Percentiles rank a stretch among this genome's conserved stretches.
Conservation (phyloP, 805 yeast species). For the Yarrowia sp. region DNA sequence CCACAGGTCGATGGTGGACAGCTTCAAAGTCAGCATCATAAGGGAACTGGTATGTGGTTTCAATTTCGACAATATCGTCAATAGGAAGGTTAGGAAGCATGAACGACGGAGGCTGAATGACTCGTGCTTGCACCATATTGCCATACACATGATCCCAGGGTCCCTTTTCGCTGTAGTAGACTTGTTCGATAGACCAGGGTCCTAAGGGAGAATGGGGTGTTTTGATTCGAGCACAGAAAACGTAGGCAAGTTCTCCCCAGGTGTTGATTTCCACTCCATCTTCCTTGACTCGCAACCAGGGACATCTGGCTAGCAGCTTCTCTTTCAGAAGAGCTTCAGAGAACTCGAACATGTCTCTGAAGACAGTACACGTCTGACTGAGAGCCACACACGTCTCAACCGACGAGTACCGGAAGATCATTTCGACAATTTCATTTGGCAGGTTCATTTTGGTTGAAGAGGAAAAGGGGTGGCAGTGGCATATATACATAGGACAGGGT, state of each 20-base stretch:
- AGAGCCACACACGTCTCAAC: slow-evolving; percentile 5
- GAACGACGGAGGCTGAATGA: background rate
- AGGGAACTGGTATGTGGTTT: slow-evolving; percentile 12
- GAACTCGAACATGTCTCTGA: slow-evolving; percentile 7
- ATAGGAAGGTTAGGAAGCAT: background rate
- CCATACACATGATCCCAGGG: slow-evolving; percentile 17
- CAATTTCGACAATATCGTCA: slow-evolving; percentile 8
- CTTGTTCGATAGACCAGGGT: background rate
- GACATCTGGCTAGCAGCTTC: slow-evolving; percentile 2
- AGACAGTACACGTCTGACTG: background rate
- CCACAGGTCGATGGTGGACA: slow-evolving; percentile 10
- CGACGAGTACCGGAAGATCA: background rate
- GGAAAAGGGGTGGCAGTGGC: background rate
- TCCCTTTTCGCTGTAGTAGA: background rate
- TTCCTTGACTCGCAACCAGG: slow-evolving; percentile 1
- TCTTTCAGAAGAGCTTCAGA: background rate
- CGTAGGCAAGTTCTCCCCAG: slow-evolving; percentile 6
- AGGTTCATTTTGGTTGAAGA: background rate
- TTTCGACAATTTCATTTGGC: slow-evolving; percentile 13
- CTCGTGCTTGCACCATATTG: background rate
- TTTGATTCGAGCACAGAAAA: background rate
- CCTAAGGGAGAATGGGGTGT: background rate
- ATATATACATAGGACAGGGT: background rate
- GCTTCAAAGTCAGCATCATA: slow-evolving; percentile 20
- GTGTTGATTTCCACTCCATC: slow-evolving; percentile 6